phyloP scores from a whole-genome alignment of 139 green algal species.

The Limnomonas spitsbergensis region DNA sequence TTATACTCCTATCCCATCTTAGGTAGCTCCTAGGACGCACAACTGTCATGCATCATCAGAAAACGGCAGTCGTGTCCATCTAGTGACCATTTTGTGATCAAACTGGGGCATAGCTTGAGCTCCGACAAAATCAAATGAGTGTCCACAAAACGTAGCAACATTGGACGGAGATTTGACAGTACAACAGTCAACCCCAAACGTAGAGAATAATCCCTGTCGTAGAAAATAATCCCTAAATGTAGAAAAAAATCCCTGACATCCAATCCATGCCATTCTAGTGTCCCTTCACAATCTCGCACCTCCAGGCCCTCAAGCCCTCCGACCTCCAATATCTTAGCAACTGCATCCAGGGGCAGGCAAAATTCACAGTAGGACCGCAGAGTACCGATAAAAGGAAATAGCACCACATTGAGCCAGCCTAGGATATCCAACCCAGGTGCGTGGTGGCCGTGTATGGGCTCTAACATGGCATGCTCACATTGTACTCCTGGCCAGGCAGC shows the following conservation, averaged over 20 bases:
- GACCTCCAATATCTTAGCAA: conserved; percentile 74
- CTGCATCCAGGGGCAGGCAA: conserved; percentile 42
- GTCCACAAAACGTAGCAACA: too few species aligned
- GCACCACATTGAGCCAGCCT: not conserved
- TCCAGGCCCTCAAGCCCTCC: not conserved
- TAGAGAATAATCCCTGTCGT: not conserved
- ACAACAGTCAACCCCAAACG: too few species aligned
- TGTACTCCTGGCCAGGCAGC: conserved; percentile 67
- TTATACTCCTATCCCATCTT: too few species aligned
- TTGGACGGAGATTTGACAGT: too few species aligned
- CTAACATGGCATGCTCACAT: not conserved
- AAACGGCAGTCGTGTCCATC: too few species aligned
- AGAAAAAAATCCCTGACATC: not conserved
- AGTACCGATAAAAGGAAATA: not conserved
- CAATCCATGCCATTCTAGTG: not conserved
- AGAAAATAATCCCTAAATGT: not conserved
- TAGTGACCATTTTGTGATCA: too few species aligned
- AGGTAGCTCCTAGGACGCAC: too few species aligned
- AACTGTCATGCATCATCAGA: too few species aligned
- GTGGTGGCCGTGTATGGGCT: not conserved
- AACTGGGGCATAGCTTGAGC: too few species aligned
- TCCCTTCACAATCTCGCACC: conserved; percentile 1
- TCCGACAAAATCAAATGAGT: too few species aligned
- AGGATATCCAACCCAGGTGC: not conserved
- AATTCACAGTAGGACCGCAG: not conserved